Base-by-base conservation (phyloP, 257 asterid genomes). In the Primulina eburnea region DNA sequence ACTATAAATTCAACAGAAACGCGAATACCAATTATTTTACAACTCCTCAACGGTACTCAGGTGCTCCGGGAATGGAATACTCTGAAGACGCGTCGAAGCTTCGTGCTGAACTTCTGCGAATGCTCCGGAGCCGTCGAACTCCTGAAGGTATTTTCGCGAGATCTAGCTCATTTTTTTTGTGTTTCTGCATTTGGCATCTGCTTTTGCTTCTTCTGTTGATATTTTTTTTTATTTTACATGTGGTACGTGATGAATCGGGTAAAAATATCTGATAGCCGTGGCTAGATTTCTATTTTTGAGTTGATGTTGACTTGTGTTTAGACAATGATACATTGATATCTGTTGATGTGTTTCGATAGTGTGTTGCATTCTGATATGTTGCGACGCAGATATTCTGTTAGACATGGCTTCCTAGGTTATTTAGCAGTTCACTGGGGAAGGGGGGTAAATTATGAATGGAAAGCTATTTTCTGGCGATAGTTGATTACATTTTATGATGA, bases 71-170 rank as follows among this genome's bases (percentile, higher is more conserved):
- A 34, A 73, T 80, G 84, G 86, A 78, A 43, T 29, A 47, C 34
- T 76, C 85, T 78, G 71, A 26, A 62, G 85, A 74, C 70, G 78
- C 82, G 52, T 69, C 74, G 9, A 71, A 80, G 18, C 79, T 92
- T 58, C 95, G 89, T 71, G 62, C 83, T 59, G 81, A 85, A 8
- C 85, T 90, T 69, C 77, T 92, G 73, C 86, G 82, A 62, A 62
- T 90, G 57, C 89, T 92, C 67, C 88, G 85, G 50, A 70, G 64
- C 76, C 90, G 97, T 34, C 88, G 97, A 50, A 70, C 90, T 17
- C 81, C 84, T 37, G 71, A 85, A 84, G 97, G 97, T 85, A 32
- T 2, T 3, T 73, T 69, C 3, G 52, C 52, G 52, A 40, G 4
- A 17, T 18, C 56, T 24, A 32, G 4, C 34, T 32, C 34, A 28